phyloP scores from a whole-genome alignment of 495 filamentous ascomycete genomes.

The Aspergillus conjunctus region DNA sequence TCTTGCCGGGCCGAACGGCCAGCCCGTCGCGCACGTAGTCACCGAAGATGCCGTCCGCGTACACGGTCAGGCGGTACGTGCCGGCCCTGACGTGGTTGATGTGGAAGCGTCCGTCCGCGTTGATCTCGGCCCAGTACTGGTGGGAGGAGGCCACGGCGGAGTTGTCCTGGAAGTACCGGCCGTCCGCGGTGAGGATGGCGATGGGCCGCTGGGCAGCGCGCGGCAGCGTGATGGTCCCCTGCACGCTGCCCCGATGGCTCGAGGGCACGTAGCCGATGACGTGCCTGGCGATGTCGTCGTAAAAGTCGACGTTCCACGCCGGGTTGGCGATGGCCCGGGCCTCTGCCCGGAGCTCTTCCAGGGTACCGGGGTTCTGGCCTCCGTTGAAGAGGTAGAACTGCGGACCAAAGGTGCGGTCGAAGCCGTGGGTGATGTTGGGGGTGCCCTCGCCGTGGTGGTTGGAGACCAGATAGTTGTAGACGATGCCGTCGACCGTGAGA shows the following conservation, averaged over 20 bases:
- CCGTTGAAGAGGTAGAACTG: conserved; percentile 62
- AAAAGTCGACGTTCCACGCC: conserved; percentile 55
- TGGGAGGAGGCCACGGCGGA: conserved; percentile 48
- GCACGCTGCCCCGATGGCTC: conserved; percentile 41
- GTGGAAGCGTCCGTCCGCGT: conserved; percentile 42
- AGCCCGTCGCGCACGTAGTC: conserved; percentile 51
- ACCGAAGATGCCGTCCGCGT: conserved; percentile 59
- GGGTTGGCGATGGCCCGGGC: conserved; percentile 48
- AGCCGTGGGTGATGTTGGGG: conserved; percentile 61
- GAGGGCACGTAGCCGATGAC: conserved; percentile 56
- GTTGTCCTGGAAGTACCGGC: conserved; percentile 60
- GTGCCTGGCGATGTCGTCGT: conserved; percentile 57
- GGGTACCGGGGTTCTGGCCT: conserved; percentile 40
- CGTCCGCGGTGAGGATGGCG: conserved; percentile 53
- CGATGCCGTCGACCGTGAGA: conserved; percentile 58
- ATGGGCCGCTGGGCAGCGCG: conserved; percentile 45
- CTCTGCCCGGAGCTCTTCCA: conserved; percentile 48
- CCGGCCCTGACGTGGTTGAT: conserved; percentile 54
- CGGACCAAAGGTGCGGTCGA: conserved; percentile 59
- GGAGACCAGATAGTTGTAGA: conserved; percentile 56
- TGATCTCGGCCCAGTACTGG: conserved; percentile 61
- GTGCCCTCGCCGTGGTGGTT: conserved; percentile 60
- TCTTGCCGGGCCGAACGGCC: conserved; percentile 36
- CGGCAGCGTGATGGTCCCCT: conserved; percentile 50
- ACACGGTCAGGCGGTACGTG: conserved; percentile 58